Conservation (phyloP, 306 rosid genomes). For the Begonia fuchsioides region DNA sequence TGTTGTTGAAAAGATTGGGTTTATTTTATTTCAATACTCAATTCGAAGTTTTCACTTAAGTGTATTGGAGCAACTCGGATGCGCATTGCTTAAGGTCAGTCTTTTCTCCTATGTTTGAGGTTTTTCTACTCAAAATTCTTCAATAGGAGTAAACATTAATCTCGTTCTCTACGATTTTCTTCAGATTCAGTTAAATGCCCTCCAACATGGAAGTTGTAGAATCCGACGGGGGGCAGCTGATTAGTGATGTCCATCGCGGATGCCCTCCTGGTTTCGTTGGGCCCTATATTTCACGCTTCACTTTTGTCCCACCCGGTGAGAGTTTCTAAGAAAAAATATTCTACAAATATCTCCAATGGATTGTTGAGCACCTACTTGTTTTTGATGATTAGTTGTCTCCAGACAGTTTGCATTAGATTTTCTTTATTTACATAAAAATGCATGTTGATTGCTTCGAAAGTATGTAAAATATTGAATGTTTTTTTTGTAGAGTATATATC, state of each 20-base stretch:
- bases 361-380: background rate
- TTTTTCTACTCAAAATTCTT: too few species aligned
- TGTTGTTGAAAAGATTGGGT: too few species aligned
- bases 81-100: too few species aligned
- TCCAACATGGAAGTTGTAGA: slow-evolving; percentile 6
- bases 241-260: slow-evolving; percentile 90
- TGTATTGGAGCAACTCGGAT: too few species aligned
- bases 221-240: slow-evolving; percentile 33
- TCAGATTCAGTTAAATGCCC: too few species aligned
- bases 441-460: background rate
- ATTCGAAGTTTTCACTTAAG: too few species aligned
- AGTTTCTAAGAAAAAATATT: background rate
- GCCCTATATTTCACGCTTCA: slow-evolving; percentile 47
- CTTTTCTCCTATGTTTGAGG: too few species aligned
- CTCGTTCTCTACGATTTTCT: too few species aligned
- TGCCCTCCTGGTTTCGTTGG: slow-evolving; percentile 60
- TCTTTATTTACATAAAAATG: background rate
- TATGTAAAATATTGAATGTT: background rate
- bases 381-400: background rate
- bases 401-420: background rate
- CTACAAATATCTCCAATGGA: background rate
- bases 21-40: too few species aligned
- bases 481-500: slow-evolving; percentile 15
- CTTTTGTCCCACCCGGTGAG: slow-evolving; percentile 34
- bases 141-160: too few species aligned